Conservation (phyloP, 805 yeast genomes). For the Priceomyces castillae region DNA sequence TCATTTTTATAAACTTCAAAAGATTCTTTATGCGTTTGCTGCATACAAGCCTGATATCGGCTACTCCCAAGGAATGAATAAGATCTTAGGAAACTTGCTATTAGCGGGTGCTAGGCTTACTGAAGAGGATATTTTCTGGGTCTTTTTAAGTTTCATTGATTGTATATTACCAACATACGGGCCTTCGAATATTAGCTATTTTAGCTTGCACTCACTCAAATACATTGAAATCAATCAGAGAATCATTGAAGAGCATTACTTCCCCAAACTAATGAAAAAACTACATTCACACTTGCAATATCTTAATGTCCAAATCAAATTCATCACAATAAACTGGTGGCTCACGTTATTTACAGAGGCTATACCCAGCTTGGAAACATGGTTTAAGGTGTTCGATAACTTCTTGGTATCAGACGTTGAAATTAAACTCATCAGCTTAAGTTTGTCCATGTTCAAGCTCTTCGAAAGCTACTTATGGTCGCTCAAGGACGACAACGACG, state of each 20-base stretch:
- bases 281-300: conserved; percentile 33
- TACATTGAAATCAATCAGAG: conserved; percentile 39
- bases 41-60: conserved; percentile 48
- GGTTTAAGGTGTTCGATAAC: conserved; percentile 53
- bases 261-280: conserved; percentile 39
- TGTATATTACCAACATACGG: conserved; percentile 47
- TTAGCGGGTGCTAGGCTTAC: conserved; percentile 24
- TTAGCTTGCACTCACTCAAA: conserved; percentile 15
- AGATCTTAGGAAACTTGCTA: conserved; percentile 51
- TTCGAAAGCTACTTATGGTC: conserved; percentile 30
- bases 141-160: conserved; percentile 46
- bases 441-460: conserved; percentile 35
- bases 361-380: conserved; percentile 47
- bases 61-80: conserved; percentile 61
- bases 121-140: conserved; percentile 54
- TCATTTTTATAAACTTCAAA: conserved; percentile 45
- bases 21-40: conserved; percentile 49
- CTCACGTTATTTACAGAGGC: conserved; percentile 50
- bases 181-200: conserved; percentile 19
- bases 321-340: conserved; percentile 57
- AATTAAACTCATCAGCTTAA: conserved; percentile 30
- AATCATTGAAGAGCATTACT: conserved; percentile 28
- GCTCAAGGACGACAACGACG: conserved; percentile 24
- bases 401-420: conserved; percentile 35
- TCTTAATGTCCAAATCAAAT: conserved; percentile 44